phyloP scores from a whole-genome alignment of 495 filamentous ascomycete genomes.

The Talaromyces liani region DNA sequence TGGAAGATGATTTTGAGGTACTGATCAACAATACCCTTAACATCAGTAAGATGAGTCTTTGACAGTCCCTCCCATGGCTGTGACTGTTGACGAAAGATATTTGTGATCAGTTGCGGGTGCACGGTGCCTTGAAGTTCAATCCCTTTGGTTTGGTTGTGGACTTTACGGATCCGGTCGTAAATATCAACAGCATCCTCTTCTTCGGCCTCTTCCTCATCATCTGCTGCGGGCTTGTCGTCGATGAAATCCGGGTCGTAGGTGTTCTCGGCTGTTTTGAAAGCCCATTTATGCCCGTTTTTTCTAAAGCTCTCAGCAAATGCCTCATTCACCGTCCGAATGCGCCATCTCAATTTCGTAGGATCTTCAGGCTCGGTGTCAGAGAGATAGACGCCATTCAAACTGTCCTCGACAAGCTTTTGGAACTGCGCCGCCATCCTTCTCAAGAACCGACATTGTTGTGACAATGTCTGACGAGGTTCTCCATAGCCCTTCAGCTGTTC shows the following conservation, averaged over 20 bases:
- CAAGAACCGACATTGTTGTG: neutral
- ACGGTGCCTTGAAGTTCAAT: constrained; percentile 31
- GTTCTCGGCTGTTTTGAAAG: constrained; percentile 11
- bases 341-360: neutral
- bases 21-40: constrained; percentile 1
- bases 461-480: neutral
- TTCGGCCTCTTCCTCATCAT: neutral
- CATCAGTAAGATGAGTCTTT: constrained; percentile 14
- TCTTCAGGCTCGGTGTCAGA: neutral
- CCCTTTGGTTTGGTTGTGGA: constrained; percentile 26
- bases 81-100: constrained; percentile 27
- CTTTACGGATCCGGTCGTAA: constrained; percentile 21
- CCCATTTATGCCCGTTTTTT: neutral
- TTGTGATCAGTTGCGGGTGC: constrained; percentile 24
- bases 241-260: no score
- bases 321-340: neutral
- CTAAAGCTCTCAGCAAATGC: neutral
- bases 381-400: neutral
- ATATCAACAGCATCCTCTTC: constrained; percentile 17
- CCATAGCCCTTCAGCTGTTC: neutral
- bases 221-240: no score
- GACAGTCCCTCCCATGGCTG: constrained; percentile 25
- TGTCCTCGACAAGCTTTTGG: neutral
- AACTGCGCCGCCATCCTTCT: neutral
- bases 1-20: constrained; percentile 5